Percentiles rank a stretch among this genome's conserved stretches.
Evolutionary conservation across 2,329 filamentous ascomycete species (phyloP).

Genomic region (Claviceps capensis): DNA sequence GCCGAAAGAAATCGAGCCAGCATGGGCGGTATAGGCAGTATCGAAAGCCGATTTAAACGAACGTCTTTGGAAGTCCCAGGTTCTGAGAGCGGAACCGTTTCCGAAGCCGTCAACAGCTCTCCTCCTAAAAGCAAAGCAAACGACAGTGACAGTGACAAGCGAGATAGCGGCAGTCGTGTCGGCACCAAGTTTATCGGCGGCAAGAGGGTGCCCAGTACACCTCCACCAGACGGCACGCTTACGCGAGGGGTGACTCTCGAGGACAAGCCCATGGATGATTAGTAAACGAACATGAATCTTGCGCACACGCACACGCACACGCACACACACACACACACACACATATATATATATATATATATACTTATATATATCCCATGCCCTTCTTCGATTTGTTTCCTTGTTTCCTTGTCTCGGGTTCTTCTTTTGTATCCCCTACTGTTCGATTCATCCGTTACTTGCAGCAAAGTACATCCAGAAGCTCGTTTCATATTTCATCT

Average conservation of each 20-base stretch:
- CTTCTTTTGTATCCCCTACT: neutral
- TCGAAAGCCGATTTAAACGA: constrained; percentile 37
- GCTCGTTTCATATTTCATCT: too few species aligned
- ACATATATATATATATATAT: neutral
- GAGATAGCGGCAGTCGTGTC: constrained; percentile 45
- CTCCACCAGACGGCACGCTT: constrained; percentile 16
- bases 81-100: constrained; percentile 29
- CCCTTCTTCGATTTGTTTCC: neutral
- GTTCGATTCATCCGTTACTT: too few species aligned
- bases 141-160: constrained; percentile 35
- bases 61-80: constrained; percentile 73
- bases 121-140: constrained; percentile 11
- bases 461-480: too few species aligned
- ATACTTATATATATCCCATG: neutral
- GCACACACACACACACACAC: too few species aligned
- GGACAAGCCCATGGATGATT: constrained; percentile 39
- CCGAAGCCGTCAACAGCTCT: constrained; percentile 28
- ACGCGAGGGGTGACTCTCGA: constrained; percentile 36
- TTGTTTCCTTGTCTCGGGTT: neutral
- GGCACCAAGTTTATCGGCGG: constrained; percentile 33
- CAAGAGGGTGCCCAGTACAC: constrained; percentile 24
- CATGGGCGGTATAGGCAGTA: constrained; percentile 30
- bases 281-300: constrained; percentile 10
- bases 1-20: constrained; percentile 36
- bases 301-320: neutral